A percentile compares a stretch with the other conserved stretches of the same genome.
Evolutionary conservation across 129 eudicot species (phyloP).

Genomic region (Oenanthe sinensis): DNA sequence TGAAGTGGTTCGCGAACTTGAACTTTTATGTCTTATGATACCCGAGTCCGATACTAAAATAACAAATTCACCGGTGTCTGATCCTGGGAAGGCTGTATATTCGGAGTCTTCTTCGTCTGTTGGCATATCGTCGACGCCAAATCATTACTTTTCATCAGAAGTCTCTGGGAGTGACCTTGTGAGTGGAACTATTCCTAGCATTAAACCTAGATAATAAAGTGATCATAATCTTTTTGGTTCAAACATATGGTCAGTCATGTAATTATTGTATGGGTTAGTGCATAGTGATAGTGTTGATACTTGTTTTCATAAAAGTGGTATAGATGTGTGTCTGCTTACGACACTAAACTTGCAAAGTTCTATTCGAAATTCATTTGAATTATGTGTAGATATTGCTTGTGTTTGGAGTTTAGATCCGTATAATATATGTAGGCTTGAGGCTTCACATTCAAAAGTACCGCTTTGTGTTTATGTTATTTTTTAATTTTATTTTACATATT

Average conservation of each 20-base stretch:
- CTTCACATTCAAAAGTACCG: no score
- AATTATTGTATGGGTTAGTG: constrained; percentile 2
- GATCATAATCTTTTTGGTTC: not conserved
- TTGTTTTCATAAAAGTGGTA: not conserved
- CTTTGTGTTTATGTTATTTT: no score
- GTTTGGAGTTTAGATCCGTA: not conserved
- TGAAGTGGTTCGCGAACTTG: constrained; percentile 75
- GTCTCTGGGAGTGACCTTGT: constrained; percentile 83
- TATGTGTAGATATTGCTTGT: not conserved
- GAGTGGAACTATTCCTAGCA: constrained; percentile 64
- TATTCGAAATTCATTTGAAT: not conserved
- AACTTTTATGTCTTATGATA: constrained; percentile 54
- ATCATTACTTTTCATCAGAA: constrained; percentile 51
- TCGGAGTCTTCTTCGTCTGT: constrained; percentile 31
- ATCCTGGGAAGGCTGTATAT: constrained; percentile 15
- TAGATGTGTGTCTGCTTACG: not conserved
- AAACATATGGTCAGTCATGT: not conserved
- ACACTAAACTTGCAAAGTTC: not conserved
- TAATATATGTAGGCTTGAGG: not conserved
- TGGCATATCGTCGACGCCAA: constrained; percentile 14
- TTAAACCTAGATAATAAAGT: constrained; percentile 52
- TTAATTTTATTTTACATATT: no score
- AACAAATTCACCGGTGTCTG: constrained; percentile 14
- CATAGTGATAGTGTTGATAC: not conserved
- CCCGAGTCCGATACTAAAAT: constrained; percentile 51